phyloP scores from a whole-genome alignment of 2,329 filamentous ascomycete genomes.

The Hymenoscyphus linearis region DNA sequence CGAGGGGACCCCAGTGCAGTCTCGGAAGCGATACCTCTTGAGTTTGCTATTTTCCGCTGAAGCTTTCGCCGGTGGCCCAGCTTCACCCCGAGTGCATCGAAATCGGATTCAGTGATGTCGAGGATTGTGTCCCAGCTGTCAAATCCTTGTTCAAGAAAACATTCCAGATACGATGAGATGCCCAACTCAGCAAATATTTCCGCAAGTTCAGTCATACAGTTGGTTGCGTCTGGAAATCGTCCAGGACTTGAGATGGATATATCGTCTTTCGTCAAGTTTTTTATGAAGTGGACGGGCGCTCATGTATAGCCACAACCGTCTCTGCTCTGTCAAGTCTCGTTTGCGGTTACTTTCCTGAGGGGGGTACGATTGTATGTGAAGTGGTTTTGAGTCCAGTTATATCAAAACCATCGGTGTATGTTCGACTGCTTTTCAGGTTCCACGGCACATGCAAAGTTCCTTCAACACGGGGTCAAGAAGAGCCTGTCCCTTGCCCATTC shows the following conservation, averaged over 20 bases:
- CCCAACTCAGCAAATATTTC: constrained; percentile 69
- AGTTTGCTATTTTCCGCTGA: constrained; percentile 76
- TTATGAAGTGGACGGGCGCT: neutral
- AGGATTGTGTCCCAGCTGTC: constrained; percentile 80
- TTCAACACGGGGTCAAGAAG: neutral
- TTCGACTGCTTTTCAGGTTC: neutral
- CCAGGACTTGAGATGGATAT: constrained; percentile 22
- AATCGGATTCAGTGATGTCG: constrained; percentile 78
- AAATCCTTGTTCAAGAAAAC: constrained; percentile 73
- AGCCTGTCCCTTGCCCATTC: neutral
- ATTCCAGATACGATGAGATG: constrained; percentile 68
- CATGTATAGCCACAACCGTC: neutral
- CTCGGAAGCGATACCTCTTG: constrained; percentile 49
- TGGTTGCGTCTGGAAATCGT: constrained; percentile 31
- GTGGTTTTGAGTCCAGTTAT: neutral
- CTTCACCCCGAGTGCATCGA: constrained; percentile 72
- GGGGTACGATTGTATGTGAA: neutral
- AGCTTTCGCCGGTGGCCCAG: constrained; percentile 79
- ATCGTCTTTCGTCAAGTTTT: neutral
- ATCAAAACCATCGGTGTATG: neutral
- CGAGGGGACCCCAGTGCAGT: constrained; percentile 32
- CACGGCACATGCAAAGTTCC: neutral
- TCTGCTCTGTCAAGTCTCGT: neutral
- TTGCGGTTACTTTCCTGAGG: neutral
- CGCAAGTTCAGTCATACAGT: constrained; percentile 49